Conservation (phyloP, 2,329 filamentous ascomycete genomes). For the Calycina marina region DNA sequence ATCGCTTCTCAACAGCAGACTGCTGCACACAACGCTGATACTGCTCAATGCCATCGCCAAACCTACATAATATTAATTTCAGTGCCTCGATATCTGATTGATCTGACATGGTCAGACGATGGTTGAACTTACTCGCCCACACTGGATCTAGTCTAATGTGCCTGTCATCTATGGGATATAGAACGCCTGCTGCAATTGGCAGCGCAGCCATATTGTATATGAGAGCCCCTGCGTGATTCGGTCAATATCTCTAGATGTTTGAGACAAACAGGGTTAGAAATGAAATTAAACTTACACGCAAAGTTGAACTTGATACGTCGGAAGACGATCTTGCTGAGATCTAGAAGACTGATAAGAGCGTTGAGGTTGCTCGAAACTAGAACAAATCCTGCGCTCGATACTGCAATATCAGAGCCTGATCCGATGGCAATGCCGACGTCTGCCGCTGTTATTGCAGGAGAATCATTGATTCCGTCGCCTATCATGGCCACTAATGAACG, state of each 20-base stretch:
- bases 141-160: conserved; percentile 59
- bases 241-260: too few species aligned
- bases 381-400: conserved; percentile 3
- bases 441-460: conserved; percentile 2
- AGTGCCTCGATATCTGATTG: too few species aligned
- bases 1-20: conserved; percentile 46
- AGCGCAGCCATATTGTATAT: conserved; percentile 51
- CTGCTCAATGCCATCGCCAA: conserved; percentile 88
- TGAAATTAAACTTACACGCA: too few species aligned
- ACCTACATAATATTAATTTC: not conserved
- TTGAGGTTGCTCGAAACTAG: conserved; percentile 2
- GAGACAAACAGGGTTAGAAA: too few species aligned
- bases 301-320: conserved; percentile 18
- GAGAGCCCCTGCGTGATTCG: too few species aligned
- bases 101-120: too few species aligned
- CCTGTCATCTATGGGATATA: conserved; percentile 40
- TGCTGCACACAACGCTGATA: conserved; percentile 76
- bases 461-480: conserved; percentile 5
- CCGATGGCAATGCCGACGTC: conserved; percentile 4
- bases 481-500: conserved; percentile 4
- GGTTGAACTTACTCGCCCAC: conserved; percentile 52
- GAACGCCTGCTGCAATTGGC: conserved; percentile 49
- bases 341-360: conserved; percentile 1
- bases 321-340: conserved; percentile 1
- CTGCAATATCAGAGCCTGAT: conserved; percentile 4